phyloP scores from a whole-genome alignment of 2,329 filamentous ascomycete species.

The Fusarium sp. region DNA sequence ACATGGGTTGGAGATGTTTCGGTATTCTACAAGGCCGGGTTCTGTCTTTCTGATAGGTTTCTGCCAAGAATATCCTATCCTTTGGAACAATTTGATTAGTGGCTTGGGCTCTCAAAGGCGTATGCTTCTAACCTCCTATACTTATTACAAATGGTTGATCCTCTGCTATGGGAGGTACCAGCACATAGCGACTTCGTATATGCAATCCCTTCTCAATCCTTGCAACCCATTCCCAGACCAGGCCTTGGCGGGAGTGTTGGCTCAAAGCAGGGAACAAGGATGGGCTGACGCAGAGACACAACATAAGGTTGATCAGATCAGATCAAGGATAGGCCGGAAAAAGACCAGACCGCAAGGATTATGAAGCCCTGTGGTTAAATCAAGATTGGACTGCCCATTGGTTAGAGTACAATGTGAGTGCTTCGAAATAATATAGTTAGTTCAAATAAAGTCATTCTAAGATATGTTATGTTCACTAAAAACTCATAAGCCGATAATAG shows the following conservation, averaged over 20 bases:
- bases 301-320: neutral
- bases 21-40: too few species aligned
- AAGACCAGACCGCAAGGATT: neutral
- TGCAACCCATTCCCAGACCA: neutral
- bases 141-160: neutral
- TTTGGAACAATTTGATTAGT: too few species aligned
- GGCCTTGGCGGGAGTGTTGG: constrained; percentile 7
- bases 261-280: constrained; percentile 3
- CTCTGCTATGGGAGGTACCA: neutral
- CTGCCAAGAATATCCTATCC: too few species aligned
- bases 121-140: neutral
- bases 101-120: too few species aligned
- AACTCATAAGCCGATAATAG: too few species aligned
- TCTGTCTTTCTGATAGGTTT: too few species aligned
- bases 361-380: neutral
- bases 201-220: neutral
- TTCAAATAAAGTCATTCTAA: too few species aligned
- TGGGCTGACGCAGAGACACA: neutral
- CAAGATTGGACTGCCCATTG: too few species aligned
- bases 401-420: too few species aligned
- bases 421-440: too few species aligned
- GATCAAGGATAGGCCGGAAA: neutral
- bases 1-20: too few species aligned
- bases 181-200: neutral
- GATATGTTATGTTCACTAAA: too few species aligned